Base-by-base conservation (phyloP, 345 rosid genomes). In the Trapa bicornis region DNA sequence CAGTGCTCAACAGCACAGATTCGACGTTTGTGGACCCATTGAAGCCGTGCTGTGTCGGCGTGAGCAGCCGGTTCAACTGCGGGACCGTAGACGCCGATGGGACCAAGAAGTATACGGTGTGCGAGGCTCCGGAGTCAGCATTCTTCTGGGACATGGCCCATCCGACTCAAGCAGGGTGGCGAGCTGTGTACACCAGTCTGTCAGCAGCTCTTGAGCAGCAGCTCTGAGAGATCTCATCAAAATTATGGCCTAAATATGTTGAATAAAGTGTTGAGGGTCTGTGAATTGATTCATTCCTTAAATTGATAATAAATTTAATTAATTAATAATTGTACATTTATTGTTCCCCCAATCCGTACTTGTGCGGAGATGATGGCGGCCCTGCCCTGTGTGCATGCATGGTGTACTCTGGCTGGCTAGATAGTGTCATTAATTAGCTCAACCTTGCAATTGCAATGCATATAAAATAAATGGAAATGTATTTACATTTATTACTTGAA, bases 21-120 rank as follows among this genome's bases (percentile, higher is more conserved):
- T 72, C 74, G n/a, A 73, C 65, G 70, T 83, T 83, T 66, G 79
- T 43, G 77, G 76, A 80, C 37, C 90, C 85, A 32, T 66, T 85
- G 74, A 71, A 58, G 79, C 89, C 89, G 35, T 72, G 75, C 42
- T 72, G 75, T 32, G 54, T 29, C 3, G 70, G 75, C 5, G 29
- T 33, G 7, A 67, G 70, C 42, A n/a, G 33, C 0, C 42, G 10
- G 6, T 48, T 60, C 66, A 17, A 33, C 42, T 72, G 75, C 29
- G 75, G 75, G 32, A 67, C 63, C 43, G 45, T 61, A 52, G 75
- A 72, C 35, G 64, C 22, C 39, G 6, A 72, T 38, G 75, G 75
- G 12, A 37, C 37, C 45, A 73, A 68, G 66, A 71, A 32, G 76
- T 80, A 80, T 60, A 68, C 67, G 12, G 61, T 71, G 8, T 80